A percentile compares a stretch with the other conserved stretches of the same genome.
Evolutionary conservation across 2,329 filamentous ascomycete species (phyloP).

Genomic region (Paraphoma sp.): DNA sequence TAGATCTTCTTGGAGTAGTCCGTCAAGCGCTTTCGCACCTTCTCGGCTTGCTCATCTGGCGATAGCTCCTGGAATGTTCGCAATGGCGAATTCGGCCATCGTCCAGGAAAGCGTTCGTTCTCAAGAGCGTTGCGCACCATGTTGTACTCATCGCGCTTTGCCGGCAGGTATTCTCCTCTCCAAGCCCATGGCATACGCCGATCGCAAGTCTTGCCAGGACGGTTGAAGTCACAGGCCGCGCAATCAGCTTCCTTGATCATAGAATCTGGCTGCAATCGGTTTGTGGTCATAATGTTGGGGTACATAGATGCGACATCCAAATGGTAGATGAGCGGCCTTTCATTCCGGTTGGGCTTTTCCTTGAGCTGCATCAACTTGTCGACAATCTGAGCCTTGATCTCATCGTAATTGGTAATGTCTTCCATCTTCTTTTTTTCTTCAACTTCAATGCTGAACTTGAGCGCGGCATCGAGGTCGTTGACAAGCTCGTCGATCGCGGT

Average conservation of each 20-base stretch:
- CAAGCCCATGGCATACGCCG: slow-evolving; percentile 94
- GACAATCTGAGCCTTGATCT: slow-evolving; percentile 80
- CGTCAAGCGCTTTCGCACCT: slow-evolving; percentile 86
- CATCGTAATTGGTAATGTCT: slow-evolving; percentile 59
- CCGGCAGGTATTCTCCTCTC: slow-evolving; percentile 96
- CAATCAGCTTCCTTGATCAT: slow-evolving; percentile 98
- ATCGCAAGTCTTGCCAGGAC: slow-evolving; percentile 96
- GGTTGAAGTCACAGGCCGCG: slow-evolving; percentile 96
- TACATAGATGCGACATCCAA: slow-evolving; percentile 99
- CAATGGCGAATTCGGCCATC: slow-evolving; percentile 70
- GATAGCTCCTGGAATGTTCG: slow-evolving; percentile 82
- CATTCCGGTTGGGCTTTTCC: slow-evolving; percentile 80
- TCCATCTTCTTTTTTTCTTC: slow-evolving; percentile 61
- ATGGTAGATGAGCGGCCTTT: slow-evolving; percentile 94
- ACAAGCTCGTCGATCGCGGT: slow-evolving; percentile 89
- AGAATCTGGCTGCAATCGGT: slow-evolving; percentile 96
- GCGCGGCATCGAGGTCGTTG: slow-evolving; percentile 81
- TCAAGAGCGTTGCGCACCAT: slow-evolving; percentile 94
- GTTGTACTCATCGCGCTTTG: slow-evolving; percentile 97
- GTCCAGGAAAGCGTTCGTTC: slow-evolving; percentile 90
- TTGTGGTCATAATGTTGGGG: slow-evolving; percentile 99
- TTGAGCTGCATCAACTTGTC: slow-evolving; percentile 75
- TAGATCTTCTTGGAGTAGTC: slow-evolving; percentile 98
- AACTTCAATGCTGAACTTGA: slow-evolving; percentile 75
- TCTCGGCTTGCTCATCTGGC: slow-evolving; percentile 78